phyloP scores from a whole-genome alignment of 164 flowering plant genomes.

The Platanus orientalis region DNA sequence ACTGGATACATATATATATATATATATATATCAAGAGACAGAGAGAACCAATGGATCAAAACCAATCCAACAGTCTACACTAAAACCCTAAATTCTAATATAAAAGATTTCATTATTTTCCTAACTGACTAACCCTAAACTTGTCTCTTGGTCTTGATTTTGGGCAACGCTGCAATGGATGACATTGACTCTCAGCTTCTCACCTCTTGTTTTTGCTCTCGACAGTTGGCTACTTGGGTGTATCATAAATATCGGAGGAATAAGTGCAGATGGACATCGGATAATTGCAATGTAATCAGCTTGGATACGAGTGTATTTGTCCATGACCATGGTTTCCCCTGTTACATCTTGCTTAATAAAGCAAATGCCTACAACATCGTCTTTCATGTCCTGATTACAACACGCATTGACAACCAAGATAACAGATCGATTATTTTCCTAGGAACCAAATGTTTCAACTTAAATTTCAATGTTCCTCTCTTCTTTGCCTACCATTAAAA shows the following conservation, averaged over 20 bases:
- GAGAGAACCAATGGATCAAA: too few relatives aligned
- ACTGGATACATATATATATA: too few relatives aligned
- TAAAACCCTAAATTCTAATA: too few relatives aligned
- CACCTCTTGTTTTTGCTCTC: constrained; percentile 52
- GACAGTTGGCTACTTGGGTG: too few relatives aligned
- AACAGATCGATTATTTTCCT: constrained; percentile 35
- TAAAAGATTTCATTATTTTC: too few relatives aligned
- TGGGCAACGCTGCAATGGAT: too few relatives aligned
- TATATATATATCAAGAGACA: too few relatives aligned
- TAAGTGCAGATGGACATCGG: constrained; percentile 51
- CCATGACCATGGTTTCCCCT: constrained; percentile 49
- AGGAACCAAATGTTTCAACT: constrained; percentile 46
- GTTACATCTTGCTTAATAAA: constrained; percentile 76
- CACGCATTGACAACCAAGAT: constrained; percentile 65
- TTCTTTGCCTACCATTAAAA: constrained; percentile 51
- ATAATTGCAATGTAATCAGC: constrained; percentile 67
- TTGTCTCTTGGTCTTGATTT: too few relatives aligned
- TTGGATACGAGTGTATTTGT: constrained; percentile 59
- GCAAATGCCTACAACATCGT: constrained; percentile 58
- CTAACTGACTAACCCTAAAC: too few relatives aligned
- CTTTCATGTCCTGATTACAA: constrained; percentile 52
- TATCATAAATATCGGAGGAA: constrained; percentile 81
- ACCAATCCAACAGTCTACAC: too few relatives aligned
- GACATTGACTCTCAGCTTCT: too few relatives aligned
- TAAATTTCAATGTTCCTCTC: constrained; percentile 64